phyloP scores from a whole-genome alignment of 2,329 filamentous ascomycete genomes.

The Alternaria rosae region DNA sequence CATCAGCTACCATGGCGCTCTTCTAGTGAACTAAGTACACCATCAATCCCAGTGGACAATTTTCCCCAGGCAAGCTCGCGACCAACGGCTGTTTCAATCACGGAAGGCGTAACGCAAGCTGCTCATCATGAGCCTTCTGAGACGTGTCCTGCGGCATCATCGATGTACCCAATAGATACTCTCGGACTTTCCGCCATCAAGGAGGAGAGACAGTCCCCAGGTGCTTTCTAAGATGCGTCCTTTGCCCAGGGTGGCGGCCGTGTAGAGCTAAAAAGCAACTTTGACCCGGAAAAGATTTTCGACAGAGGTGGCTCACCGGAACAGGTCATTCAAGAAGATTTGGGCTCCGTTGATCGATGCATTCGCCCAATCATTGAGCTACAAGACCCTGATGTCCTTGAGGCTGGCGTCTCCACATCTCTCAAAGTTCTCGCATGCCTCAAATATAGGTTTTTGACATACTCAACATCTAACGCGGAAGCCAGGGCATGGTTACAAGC shows the following conservation, averaged over 20 bases:
- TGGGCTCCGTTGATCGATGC: slow-evolving; percentile 14
- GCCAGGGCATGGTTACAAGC: slow-evolving; percentile 52
- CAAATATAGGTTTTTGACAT: slow-evolving; percentile 37
- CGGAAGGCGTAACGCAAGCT: neutral
- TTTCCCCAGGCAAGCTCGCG: neutral
- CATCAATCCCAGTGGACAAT: neutral
- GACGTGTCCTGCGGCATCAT: neutral
- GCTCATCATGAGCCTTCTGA: neutral
- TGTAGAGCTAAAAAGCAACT: neutral
- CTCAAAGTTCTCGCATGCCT: slow-evolving; percentile 48
- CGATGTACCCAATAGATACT: neutral
- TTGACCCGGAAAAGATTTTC: slow-evolving; percentile 29
- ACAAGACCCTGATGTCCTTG: slow-evolving; percentile 45
- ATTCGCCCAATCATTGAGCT: slow-evolving; percentile 47
- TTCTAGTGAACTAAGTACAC: neutral
- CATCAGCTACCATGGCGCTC: neutral
- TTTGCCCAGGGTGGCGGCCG: neutral
- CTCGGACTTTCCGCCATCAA: neutral
- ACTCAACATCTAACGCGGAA: slow-evolving; percentile 33
- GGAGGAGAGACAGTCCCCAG: neutral
- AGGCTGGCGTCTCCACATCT: slow-evolving; percentile 51
- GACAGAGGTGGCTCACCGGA: slow-evolving; percentile 20
- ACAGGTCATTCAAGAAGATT: neutral
- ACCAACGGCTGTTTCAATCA: neutral
- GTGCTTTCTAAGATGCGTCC: neutral